Evolutionary conservation across 495 filamentous ascomycete species (phyloP).

Genomic region (Hypoxylon intermedium): DNA sequence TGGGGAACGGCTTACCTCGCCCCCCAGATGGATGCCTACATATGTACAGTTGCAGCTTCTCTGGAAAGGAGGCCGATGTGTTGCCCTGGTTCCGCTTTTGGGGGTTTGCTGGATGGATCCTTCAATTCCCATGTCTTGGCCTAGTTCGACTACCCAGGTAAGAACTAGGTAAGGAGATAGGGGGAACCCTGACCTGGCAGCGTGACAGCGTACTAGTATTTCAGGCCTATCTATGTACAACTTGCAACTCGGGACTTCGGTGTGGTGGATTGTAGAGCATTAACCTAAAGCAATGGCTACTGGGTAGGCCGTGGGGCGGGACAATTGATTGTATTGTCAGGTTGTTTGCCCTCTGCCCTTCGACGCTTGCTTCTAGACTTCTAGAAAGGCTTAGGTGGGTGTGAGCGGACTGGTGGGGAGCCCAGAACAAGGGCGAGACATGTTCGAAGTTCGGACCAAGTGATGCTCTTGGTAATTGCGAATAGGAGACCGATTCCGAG

Average conservation of each 20-base stretch:
- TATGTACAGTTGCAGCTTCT: constrained; percentile 1
- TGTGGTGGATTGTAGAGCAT: constrained; percentile 13
- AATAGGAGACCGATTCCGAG: too few species aligned
- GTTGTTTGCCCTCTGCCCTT: constrained; percentile 1
- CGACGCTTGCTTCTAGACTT: constrained; percentile 21
- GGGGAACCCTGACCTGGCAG: constrained; percentile 15
- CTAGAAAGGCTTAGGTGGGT: constrained; percentile 19
- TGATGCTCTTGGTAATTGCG: neutral
- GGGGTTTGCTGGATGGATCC: constrained; percentile 34
- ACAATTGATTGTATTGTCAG: constrained; percentile 6
- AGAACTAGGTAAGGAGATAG: constrained; percentile 24
- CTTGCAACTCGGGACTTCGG: constrained; percentile 28
- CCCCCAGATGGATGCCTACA: constrained; percentile 14
- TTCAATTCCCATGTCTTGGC: constrained; percentile 36
- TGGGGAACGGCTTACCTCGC: constrained; percentile 18
- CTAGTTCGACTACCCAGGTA: constrained; percentile 20
- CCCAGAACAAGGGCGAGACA: constrained; percentile 12
- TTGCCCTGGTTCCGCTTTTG: constrained; percentile 34
- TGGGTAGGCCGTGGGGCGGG: neutral
- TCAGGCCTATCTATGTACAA: neutral
- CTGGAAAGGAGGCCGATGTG: constrained; percentile 17
- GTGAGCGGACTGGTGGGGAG: constrained; percentile 16
- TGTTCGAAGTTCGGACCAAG: neutral
- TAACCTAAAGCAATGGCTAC: too few species aligned
- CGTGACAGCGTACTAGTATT: constrained; percentile 2